phyloP scores from a whole-genome alignment of 352 stramenopile genomes.

The Lagenidium sp. region DNA sequence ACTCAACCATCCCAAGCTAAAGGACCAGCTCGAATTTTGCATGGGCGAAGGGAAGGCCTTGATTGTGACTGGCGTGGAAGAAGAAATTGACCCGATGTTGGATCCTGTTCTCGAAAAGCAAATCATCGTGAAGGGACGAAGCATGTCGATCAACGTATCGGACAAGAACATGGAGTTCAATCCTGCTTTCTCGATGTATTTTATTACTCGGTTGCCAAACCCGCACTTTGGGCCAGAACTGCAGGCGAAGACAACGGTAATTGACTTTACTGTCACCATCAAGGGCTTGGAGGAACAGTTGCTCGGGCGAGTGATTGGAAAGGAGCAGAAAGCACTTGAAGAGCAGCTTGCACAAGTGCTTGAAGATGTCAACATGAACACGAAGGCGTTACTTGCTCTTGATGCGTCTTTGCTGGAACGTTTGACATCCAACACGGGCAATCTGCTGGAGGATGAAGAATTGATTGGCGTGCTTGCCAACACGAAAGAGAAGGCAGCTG shows the following conservation, averaged over 20 bases:
- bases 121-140: constrained; percentile 94
- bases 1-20: constrained; percentile 95
- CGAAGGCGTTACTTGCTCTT: constrained; percentile 93
- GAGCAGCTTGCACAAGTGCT: constrained; percentile 98
- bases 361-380: constrained; percentile 98
- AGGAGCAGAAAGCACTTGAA: constrained; percentile 97
- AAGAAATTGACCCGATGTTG: constrained; percentile 98
- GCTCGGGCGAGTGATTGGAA: constrained; percentile 95
- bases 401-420: constrained; percentile 95
- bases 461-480: constrained; percentile 97
- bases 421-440: constrained; percentile 95
- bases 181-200: constrained; percentile 97
- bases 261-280: constrained; percentile 98
- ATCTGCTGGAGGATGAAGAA: constrained; percentile 97
- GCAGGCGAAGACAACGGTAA: constrained; percentile 97
- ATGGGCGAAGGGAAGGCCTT: constrained; percentile 95
- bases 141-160: constrained; percentile 96
- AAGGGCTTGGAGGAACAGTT: constrained; percentile 96
- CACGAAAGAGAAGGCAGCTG: constrained; percentile 97
- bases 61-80: constrained; percentile 94
- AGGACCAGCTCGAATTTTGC: constrained; percentile 97
- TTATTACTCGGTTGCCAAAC: constrained; percentile 97
- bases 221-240: constrained; percentile 97
- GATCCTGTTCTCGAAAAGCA: constrained; percentile 97
- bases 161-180: constrained; percentile 99